These are phyloP conservation scores for Cenococcum geophilum DNA, from an alignment of 495 filamentous ascomycete species.

Conservation along the genomic window DNA sequence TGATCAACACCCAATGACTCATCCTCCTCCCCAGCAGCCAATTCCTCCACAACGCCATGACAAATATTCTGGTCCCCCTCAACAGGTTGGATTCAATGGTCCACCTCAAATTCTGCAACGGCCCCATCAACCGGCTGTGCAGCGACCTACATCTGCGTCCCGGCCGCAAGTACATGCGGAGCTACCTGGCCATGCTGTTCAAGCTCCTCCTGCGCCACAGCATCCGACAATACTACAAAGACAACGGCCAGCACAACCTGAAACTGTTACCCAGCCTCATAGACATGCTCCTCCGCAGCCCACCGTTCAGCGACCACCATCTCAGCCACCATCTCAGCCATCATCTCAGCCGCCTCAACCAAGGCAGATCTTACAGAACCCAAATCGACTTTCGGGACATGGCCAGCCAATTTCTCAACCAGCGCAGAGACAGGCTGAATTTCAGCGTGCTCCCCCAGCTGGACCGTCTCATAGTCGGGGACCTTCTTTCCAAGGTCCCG, in stretches of 20 bases:
- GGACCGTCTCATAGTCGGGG: conserved; percentile 34
- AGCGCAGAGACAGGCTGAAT: conserved; percentile 31
- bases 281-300: conserved; percentile 28
- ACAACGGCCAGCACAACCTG: conserved; percentile 39
- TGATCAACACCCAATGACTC: conserved; percentile 27
- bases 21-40: conserved; percentile 7
- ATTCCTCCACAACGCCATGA: conserved; percentile 10
- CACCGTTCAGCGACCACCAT: conserved; percentile 41
- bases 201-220: conserved; percentile 34
- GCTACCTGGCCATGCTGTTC: conserved; percentile 41
- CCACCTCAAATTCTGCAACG: conserved; percentile 40
- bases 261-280: conserved; percentile 22
- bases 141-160: conserved; percentile 14
- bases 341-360: conserved; percentile 39
- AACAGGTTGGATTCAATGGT: conserved; percentile 14
- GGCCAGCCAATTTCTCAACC: conserved; percentile 32
- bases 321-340: conserved; percentile 35
- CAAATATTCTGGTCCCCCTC: conserved; percentile 13
- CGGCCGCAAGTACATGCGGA: conserved; percentile 27
- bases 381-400: conserved; percentile 40
- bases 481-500: conserved; percentile 41
- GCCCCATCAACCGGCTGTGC: conserved; percentile 27
- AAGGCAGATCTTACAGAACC: conserved; percentile 47
- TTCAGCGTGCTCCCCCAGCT: conserved; percentile 15
- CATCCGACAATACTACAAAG: conserved; percentile 48